These are phyloP conservation scores for Volutella citrinella DNA, from an alignment of 2,329 filamentous ascomycete genomes.

Conservation along the genomic window DNA sequence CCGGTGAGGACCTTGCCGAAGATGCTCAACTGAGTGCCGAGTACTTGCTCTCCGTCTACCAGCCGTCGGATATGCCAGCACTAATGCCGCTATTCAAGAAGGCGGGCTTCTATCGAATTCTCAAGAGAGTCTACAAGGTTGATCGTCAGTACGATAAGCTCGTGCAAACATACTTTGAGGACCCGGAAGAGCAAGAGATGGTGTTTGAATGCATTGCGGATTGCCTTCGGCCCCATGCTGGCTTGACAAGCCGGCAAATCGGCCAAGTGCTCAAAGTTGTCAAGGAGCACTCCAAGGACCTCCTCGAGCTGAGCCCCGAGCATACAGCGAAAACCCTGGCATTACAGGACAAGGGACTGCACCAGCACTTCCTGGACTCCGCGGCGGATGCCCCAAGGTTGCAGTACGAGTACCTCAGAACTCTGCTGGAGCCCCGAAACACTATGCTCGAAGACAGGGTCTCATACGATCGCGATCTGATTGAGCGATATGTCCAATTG, in stretches of 20 bases:
- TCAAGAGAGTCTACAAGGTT: slow-evolving; percentile 82
- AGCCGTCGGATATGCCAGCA: slow-evolving; percentile 74
- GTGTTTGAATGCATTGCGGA: slow-evolving; percentile 79
- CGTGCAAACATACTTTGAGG: slow-evolving; percentile 79
- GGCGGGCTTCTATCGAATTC: slow-evolving; percentile 83
- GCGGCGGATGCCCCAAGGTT: slow-evolving; percentile 58
- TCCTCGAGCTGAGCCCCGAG: slow-evolving; percentile 65
- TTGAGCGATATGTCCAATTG: slow-evolving; percentile 83
- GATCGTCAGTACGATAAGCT: slow-evolving; percentile 79
- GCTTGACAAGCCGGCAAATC: slow-evolving; percentile 65
- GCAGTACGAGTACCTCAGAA: slow-evolving; percentile 74
- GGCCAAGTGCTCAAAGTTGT: slow-evolving; percentile 69
- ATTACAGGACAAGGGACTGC: slow-evolving; percentile 58
- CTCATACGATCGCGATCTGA: slow-evolving; percentile 55
- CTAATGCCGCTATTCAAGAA: slow-evolving; percentile 75
- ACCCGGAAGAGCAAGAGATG: slow-evolving; percentile 69
- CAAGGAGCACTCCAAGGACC: slow-evolving; percentile 58
- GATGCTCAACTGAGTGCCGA: slow-evolving; percentile 97
- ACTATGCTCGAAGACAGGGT: slow-evolving; percentile 31
- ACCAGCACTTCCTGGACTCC: slow-evolving; percentile 62
- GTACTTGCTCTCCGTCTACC: slow-evolving; percentile 90
- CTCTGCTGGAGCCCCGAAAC: slow-evolving; percentile 65
- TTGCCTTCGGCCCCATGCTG: slow-evolving; percentile 64
- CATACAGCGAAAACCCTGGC: slow-evolving; percentile 65
- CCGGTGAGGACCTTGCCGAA: slow-evolving; percentile 75